Percentiles rank a stretch among this genome's conserved stretches.
phyloP scores from a whole-genome alignment of 331 rosid species.

The Malus hybrid region DNA sequence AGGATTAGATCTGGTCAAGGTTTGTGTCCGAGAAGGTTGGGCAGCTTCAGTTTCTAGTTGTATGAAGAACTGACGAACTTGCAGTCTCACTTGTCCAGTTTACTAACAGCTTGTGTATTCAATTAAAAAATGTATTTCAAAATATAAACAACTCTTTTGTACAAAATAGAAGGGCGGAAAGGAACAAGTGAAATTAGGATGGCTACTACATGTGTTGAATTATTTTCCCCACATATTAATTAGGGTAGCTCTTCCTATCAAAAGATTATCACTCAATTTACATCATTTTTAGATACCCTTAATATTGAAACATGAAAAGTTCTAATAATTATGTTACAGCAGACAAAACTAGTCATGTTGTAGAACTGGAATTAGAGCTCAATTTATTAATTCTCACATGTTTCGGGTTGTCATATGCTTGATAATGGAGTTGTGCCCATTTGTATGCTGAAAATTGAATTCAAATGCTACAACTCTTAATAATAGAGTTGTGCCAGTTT shows the following conservation, averaged over 20 bases:
- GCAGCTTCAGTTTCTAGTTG: neutral
- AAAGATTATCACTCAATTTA: neutral
- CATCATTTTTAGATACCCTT: neutral
- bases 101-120: neutral
- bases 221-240: neutral
- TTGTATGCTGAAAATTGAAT: neutral
- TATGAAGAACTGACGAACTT: neutral
- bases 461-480: neutral
- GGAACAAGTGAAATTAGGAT: neutral
- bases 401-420: neutral
- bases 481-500: too few relatives aligned
- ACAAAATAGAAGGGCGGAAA: neutral
- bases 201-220: neutral
- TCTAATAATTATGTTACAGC: neutral
- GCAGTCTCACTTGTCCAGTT: neutral
- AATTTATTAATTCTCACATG: neutral
- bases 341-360: neutral
- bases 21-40: neutral
- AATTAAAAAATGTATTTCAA: neutral
- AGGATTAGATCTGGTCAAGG: neutral
- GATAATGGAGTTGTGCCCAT: neutral
- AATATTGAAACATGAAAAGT: neutral
- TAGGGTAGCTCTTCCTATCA: too few relatives aligned
- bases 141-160: neutral
- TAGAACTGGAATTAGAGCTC: neutral